phyloP scores from a whole-genome alignment of 352 stramenopile species.

The Aphanomyces astaci region DNA sequence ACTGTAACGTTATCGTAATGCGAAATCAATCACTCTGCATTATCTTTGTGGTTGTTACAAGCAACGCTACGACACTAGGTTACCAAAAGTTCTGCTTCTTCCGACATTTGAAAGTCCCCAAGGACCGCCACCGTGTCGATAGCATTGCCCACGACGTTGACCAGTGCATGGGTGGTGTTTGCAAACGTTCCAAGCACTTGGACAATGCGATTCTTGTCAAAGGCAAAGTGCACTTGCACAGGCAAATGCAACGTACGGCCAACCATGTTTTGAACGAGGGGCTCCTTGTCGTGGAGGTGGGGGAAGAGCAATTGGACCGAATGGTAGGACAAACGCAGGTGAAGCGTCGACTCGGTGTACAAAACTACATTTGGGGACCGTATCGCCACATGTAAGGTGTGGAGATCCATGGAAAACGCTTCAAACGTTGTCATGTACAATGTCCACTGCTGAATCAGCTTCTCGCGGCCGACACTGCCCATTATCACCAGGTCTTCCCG shows the following conservation, averaged over 20 bases:
- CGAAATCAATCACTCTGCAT: too few species aligned
- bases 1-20: too few species aligned
- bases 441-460: background rate
- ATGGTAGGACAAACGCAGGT: background rate
- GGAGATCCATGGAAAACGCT: background rate
- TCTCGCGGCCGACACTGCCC: background rate
- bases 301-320: constrained; percentile 4
- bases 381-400: background rate
- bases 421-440: constrained; percentile 4
- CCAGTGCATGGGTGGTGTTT: background rate
- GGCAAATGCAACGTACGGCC: background rate
- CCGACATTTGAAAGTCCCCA: background rate
- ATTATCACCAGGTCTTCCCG: constrained; percentile 1
- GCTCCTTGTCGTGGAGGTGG: constrained; percentile 18
- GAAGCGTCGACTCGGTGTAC: background rate
- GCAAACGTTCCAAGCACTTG: background rate
- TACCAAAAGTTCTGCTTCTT: background rate
- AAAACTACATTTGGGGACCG: background rate
- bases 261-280: constrained; percentile 5
- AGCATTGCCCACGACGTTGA: background rate
- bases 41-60: too few species aligned
- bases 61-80: too few species aligned
- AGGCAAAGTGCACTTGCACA: background rate
- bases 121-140: background rate
- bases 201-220: background rate